A percentile compares a stretch with the other conserved stretches of the same genome.
Conservation (phyloP, 2,329 filamentous ascomycete genomes). For the Orbilia brochopaga region DNA sequence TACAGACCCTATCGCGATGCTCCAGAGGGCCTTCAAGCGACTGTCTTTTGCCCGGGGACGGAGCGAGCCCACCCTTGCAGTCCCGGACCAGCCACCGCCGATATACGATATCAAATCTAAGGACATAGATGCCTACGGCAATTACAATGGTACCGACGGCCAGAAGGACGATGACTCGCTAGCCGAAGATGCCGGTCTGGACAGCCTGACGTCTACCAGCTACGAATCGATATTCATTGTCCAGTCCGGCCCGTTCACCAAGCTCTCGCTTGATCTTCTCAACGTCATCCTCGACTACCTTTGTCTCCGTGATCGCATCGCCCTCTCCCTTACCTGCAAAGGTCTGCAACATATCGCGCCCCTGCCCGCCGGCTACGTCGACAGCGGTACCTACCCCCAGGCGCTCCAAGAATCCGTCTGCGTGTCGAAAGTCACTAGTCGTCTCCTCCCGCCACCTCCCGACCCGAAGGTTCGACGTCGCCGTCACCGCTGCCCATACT, state of each 20-base stretch:
- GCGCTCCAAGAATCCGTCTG: conserved; percentile 9
- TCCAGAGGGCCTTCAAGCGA: background rate
- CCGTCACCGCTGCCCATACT: conserved; percentile 34
- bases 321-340: conserved; percentile 30
- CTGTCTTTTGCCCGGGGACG: background rate
- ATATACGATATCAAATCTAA: too few relatives aligned
- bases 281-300: conserved; percentile 33
- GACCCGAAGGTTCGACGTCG: conserved; percentile 2
- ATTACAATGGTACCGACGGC: too few relatives aligned
- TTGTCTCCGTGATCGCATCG: conserved; percentile 28
- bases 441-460: conserved; percentile 10
- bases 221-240: background rate
- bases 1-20: background rate
- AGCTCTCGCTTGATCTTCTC: conserved; percentile 30
- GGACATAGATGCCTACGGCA: too few relatives aligned
- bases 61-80: background rate
- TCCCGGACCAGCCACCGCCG: background rate
- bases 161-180: background rate
- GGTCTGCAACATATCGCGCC: conserved; percentile 19
- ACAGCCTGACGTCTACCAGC: background rate
- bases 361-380: conserved; percentile 12
- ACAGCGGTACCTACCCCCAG: background rate
- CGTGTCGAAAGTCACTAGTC: conserved; percentile 11
- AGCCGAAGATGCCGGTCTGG: background rate
- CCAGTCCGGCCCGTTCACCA: conserved; percentile 24